These are phyloP conservation scores for Psidium guajava DNA, from an alignment of 345 rosid genomes.

Conservation along the genomic window DNA sequence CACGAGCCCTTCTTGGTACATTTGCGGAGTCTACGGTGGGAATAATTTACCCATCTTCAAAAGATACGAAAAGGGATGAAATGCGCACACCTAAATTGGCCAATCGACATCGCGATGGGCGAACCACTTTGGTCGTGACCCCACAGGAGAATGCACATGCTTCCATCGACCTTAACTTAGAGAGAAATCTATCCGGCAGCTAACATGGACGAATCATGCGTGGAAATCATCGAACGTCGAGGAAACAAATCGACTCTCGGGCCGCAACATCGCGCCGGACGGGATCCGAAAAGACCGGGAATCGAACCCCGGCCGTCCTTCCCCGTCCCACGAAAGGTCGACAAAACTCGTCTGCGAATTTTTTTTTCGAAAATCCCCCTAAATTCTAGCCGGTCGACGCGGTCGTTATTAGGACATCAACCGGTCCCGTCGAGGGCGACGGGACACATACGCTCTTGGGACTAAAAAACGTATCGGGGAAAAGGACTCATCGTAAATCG, in stretches of 20 bases:
- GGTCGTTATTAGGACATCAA: not conserved
- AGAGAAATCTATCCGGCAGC: not conserved
- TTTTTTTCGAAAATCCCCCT: too few species aligned
- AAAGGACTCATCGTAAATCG: not conserved
- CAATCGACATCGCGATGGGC: not conserved
- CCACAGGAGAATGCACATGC: not conserved
- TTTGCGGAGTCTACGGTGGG: not conserved
- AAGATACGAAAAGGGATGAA: not conserved
- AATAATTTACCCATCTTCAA: not conserved
- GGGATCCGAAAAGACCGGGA: not conserved
- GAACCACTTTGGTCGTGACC: not conserved
- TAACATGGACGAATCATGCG: rapidly evolving
- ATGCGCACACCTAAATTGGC: not conserved
- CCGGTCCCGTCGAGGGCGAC: not conserved
- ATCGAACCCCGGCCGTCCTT: not conserved
- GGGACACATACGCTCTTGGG: rapidly evolving
- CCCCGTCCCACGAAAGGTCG: rapidly evolving
- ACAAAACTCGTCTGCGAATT: rapidly evolving
- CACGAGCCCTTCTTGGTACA: not conserved
- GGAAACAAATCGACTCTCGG: not conserved
- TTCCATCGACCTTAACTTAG: not conserved
- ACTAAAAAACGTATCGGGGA: not conserved
- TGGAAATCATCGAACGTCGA: rapidly evolving
- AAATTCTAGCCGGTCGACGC: too few species aligned
- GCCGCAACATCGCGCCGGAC: rapidly evolving